A percentile compares a stretch with the other conserved stretches of the same genome.
Conservation (phyloP, 306 rosid genomes). For the Calophaca sinica region DNA sequence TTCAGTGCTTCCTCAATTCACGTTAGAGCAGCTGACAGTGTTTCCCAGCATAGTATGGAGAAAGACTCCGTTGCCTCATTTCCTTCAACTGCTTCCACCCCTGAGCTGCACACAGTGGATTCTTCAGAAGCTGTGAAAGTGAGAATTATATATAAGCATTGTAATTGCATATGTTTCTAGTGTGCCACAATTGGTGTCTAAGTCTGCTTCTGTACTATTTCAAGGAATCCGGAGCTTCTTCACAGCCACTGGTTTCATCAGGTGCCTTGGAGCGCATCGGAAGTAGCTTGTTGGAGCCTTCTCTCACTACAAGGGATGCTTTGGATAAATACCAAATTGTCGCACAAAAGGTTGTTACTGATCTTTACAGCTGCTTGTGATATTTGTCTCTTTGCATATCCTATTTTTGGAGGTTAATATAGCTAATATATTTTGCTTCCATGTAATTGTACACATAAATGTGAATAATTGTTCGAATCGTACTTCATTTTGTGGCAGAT, state of each 20-base stretch:
- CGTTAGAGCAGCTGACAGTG: conserved; percentile 64
- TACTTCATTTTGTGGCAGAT: neutral
- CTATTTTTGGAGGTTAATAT: conserved; percentile 7
- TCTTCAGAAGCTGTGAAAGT: conserved; percentile 69
- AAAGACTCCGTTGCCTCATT: conserved; percentile 77
- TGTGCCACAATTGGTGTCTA: conserved; percentile 39
- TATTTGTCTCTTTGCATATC: conserved; percentile 26
- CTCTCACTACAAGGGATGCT: conserved; percentile 87
- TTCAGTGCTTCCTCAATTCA: conserved; percentile 72
- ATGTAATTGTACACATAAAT: neutral
- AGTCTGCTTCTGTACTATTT: conserved; percentile 45
- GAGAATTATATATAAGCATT: conserved; percentile 28
- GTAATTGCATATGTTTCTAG: neutral
- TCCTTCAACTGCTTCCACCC: conserved; percentile 70
- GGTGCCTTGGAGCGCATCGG: conserved; percentile 76
- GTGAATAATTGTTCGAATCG: neutral
- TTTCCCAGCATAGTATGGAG: conserved; percentile 73
- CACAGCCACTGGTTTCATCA: conserved; percentile 70
- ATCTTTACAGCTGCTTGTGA: conserved; percentile 15
- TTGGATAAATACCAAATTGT: conserved; percentile 90
- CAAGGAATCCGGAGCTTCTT: conserved; percentile 84
- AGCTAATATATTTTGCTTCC: neutral
- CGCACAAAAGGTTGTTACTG: conserved; percentile 76
- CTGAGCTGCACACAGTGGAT: conserved; percentile 76
- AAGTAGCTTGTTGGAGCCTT: conserved; percentile 74